phyloP scores from a whole-genome alignment of 2,329 filamentous ascomycete species.

The Phialophora expanda region DNA sequence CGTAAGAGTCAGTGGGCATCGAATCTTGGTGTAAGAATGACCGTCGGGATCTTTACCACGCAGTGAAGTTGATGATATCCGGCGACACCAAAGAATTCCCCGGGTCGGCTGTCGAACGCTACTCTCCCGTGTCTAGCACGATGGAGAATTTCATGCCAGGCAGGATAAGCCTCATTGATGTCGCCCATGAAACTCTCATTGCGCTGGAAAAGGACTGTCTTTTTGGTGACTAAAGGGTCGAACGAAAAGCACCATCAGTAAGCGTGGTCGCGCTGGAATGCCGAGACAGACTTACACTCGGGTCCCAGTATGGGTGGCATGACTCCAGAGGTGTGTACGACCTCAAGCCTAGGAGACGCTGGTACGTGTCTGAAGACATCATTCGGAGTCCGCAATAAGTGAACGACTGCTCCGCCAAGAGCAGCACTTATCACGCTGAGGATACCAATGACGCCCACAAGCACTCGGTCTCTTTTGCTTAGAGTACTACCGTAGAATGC shows the following conservation, averaged over 20 bases:
- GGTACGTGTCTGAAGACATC: conserved; percentile 17
- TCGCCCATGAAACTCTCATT: conserved; percentile 14
- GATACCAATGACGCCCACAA: no score
- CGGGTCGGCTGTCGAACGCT: conserved; percentile 10
- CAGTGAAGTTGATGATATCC: conserved; percentile 16
- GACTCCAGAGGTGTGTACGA: conserved; percentile 6
- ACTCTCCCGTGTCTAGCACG: conserved; percentile 9
- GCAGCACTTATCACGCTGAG: no score
- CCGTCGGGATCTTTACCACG: conserved; percentile 1
- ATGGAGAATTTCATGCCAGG: conserved; percentile 12
- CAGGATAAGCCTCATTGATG: conserved; percentile 6
- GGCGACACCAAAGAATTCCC: conserved; percentile 13
- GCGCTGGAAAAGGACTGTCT: conserved; percentile 11
- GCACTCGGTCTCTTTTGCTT: no score
- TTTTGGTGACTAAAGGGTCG: conserved; percentile 8
- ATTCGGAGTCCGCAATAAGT: conserved; percentile 2
- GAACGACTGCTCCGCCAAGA: no score
- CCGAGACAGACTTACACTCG: conserved; percentile 5
- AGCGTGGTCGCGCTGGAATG: background rate
- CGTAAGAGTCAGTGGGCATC: background rate
- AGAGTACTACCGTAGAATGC: no score
- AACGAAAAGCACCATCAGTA: background rate
- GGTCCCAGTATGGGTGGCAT: conserved; percentile 17
- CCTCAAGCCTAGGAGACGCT: conserved; percentile 5
- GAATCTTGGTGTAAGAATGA: background rate